Base-by-base conservation (phyloP, 768 basidiomycete species). In the Podaxis rugospora region DNA sequence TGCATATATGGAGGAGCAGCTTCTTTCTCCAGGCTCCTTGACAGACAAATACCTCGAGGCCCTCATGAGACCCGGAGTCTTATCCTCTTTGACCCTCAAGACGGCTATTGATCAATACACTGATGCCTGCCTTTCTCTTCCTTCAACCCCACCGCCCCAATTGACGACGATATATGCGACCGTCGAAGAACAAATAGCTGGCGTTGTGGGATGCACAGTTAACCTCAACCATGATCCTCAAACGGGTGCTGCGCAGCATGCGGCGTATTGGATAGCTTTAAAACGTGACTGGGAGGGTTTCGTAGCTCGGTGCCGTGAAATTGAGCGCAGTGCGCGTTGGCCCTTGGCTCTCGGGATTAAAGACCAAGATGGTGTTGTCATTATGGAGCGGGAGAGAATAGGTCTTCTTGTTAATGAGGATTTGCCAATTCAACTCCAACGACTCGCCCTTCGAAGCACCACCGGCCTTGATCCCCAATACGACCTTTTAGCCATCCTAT, bases 241-340 rank as follows among this genome's bases (percentile, higher is more conserved):
- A 62, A 94, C 92, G 2, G 94, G 94, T 14, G 88, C 88, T 39
- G 79, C 85, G 50, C 86, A 89, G 64, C 80, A 93, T 68, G 84
- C 85, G 49, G 87, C 86, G 47, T 94, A 93, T 69, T 89, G 92
- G 86, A 89, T 84, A 66, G 86, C 89, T 0, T 73, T 97, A 66
- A 95, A 92, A 71, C 78, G 91, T 50, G 95, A 98, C 66, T 98
- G 96, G 95, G 91, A 98, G 68, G 94, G 95, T 2, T 95, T 98
- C 67, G 86, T 95, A 63, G 90, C 95, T 6, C 83, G 92, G 59
- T 95, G 93, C 68, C 84, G 90, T 56, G 93, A 94, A 64, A 79
- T 95, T n/a, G 95, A 97, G 74, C 87, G 91, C 46, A 86, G 85
- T 63, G 90, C 89, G 36, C 83, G 91, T 47, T 89, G 90, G 85